Evolutionary conservation across 2,329 filamentous ascomycete species (phyloP).

Genomic region (Scytalidium lignicola): DNA sequence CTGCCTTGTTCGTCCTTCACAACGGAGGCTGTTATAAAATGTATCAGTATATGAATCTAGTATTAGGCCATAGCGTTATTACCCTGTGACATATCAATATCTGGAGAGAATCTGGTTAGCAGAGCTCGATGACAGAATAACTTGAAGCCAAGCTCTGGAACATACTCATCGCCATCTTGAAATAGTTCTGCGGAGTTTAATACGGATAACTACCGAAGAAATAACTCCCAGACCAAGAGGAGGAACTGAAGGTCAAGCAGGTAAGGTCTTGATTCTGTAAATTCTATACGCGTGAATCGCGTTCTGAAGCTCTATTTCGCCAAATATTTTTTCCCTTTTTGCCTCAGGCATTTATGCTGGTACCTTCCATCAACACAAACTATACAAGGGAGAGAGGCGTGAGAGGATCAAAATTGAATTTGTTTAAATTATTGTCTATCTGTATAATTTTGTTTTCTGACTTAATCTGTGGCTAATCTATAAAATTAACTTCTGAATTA

Average conservation of each 20-base stretch:
- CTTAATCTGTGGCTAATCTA: too few species aligned
- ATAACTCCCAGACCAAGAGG: not conserved
- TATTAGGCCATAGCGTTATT: slow-evolving; percentile 29
- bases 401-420: too few species aligned
- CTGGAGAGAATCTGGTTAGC: slow-evolving; percentile 38
- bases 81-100: slow-evolving; percentile 83
- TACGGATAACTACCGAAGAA: not conserved
- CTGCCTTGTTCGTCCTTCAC: slow-evolving; percentile 97
- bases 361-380: too few species aligned
- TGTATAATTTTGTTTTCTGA: too few species aligned
- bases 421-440: too few species aligned
- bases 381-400: too few species aligned
- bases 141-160: slow-evolving; percentile 14
- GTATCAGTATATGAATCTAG: slow-evolving; percentile 15
- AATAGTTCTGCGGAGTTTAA: not conserved
- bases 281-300: not conserved
- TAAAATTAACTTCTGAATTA: too few species aligned
- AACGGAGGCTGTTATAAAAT: slow-evolving; percentile 50
- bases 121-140: slow-evolving; percentile 16
- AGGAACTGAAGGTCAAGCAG: not conserved
- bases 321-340: not conserved
- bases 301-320: not conserved
- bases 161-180: slow-evolving; percentile 58
- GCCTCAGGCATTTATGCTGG: not conserved
- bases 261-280: not conserved